phyloP scores from a whole-genome alignment of 768 basidiomycete species.

The Termitomyces sp. region DNA sequence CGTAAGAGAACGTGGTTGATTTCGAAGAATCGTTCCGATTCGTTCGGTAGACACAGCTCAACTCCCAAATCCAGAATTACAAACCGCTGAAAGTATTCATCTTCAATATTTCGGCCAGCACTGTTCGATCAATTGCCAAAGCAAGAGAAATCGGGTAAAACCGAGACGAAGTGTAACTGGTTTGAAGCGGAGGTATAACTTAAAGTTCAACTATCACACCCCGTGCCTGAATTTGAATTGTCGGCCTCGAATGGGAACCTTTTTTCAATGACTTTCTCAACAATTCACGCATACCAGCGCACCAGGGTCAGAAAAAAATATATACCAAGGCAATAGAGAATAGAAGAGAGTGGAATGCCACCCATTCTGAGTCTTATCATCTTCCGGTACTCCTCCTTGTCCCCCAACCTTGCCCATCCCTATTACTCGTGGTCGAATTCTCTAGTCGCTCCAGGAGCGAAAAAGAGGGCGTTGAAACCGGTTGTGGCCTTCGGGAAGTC shows the following conservation, averaged over 20 bases:
- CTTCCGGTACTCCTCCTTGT: constrained; percentile 21
- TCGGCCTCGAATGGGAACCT: too few species aligned
- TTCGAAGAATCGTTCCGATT: background rate
- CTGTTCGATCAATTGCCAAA: background rate
- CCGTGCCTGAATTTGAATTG: background rate
- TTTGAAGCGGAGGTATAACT: too few species aligned
- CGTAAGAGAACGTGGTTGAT: background rate
- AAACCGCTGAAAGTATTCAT: background rate
- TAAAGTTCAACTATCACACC: background rate
- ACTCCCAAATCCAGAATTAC: background rate
- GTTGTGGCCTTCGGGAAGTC: background rate
- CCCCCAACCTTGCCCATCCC: constrained; percentile 13
- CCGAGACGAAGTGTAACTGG: background rate
- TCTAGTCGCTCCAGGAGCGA: constrained; percentile 32
- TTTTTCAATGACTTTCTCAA: background rate
- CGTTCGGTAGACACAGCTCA: background rate
- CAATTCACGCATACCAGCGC: background rate
- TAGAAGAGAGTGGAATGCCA: constrained; percentile 5
- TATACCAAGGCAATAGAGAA: background rate
- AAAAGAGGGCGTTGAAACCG: constrained; percentile 15
- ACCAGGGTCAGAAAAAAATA: background rate
- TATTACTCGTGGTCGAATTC: constrained; percentile 9
- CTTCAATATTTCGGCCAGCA: too few species aligned
- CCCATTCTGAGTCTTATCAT: constrained; percentile 4
- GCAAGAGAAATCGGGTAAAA: background rate